phyloP scores from a whole-genome alignment of 371 early-diverging fungal genomes.

The Mortierella sp. region DNA sequence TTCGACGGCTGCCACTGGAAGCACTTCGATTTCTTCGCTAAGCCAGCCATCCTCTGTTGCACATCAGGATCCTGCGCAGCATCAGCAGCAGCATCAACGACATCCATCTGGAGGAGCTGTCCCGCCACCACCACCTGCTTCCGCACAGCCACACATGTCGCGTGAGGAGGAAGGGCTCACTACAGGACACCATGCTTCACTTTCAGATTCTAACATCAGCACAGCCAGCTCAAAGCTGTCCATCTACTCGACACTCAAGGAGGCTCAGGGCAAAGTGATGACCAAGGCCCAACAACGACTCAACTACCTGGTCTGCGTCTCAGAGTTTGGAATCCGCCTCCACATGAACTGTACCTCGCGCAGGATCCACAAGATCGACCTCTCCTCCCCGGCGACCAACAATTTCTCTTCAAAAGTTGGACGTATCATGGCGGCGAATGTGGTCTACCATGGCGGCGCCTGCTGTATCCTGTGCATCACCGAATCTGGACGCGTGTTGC shows the following conservation, averaged over 20 bases:
- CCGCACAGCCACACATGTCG: not conserved
- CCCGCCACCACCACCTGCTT: not conserved
- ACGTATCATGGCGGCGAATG: constrained; percentile 47
- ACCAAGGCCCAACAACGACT: constrained; percentile 45
- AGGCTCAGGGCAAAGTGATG: constrained; percentile 45
- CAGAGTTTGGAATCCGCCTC: constrained; percentile 37
- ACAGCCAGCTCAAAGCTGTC: constrained; percentile 1
- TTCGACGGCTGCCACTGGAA: constrained; percentile 27
- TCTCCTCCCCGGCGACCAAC: constrained; percentile 1
- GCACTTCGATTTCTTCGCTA: constrained; percentile 13
- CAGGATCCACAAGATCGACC: constrained; percentile 45
- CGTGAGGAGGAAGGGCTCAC: not conserved
- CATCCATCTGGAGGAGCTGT: not conserved
- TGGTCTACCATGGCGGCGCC: constrained; percentile 35
- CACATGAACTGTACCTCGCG: constrained; percentile 57
- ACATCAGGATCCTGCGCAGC: not conserved
- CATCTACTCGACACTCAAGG: constrained; percentile 34
- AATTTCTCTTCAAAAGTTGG: constrained; percentile 15
- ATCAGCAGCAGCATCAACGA: not conserved
- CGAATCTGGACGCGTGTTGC: constrained; percentile 36
- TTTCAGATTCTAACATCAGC: constrained; percentile 19
- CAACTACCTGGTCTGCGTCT: constrained; percentile 44
- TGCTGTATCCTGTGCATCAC: constrained; percentile 47
- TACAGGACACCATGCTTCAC: constrained; percentile 21
- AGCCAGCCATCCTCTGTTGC: constrained; percentile 8